These are phyloP conservation scores for Pistacia vera DNA, from an alignment of 345 rosid genomes.

Conservation along the genomic window DNA sequence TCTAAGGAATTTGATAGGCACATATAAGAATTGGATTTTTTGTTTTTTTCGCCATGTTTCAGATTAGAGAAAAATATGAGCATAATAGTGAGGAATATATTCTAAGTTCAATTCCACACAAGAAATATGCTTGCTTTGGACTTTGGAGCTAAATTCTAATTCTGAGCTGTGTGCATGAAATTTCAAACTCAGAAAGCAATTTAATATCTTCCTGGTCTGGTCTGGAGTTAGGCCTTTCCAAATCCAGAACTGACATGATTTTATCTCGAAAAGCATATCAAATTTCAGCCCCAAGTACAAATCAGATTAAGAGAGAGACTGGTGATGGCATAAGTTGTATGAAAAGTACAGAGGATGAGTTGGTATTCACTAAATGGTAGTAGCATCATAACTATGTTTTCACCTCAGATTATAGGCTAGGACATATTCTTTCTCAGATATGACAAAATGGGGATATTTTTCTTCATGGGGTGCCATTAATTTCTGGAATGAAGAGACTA, in stretches of 20 bases:
- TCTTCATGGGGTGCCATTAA: too few species aligned
- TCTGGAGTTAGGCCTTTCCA: too few species aligned
- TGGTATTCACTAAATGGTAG: constrained; percentile 1
- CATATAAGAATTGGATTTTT: constrained; percentile 10
- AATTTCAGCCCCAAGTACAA: not conserved
- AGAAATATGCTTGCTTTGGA: constrained; percentile 4
- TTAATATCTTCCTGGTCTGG: too few species aligned
- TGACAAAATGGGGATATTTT: not conserved
- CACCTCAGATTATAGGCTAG: not conserved
- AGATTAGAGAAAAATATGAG: not conserved
- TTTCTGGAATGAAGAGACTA: too few species aligned
- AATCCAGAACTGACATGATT: too few species aligned
- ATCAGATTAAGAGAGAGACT: not conserved
- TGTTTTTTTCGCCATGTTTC: not conserved
- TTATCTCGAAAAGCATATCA: not conserved
- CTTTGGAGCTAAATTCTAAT: constrained; percentile 16
- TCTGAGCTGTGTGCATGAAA: constrained; percentile 6
- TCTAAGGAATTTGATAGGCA: constrained; percentile 1
- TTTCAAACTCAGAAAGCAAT: not conserved
- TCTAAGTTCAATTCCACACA: constrained; percentile 11
- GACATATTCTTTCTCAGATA: not conserved
- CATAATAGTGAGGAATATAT: not conserved
- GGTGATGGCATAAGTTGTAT: not conserved
- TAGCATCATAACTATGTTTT: not conserved
- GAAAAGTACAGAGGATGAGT: not conserved